Conservation (phyloP, 345 rosid genomes). For the Moricandia moricandioides region DNA sequence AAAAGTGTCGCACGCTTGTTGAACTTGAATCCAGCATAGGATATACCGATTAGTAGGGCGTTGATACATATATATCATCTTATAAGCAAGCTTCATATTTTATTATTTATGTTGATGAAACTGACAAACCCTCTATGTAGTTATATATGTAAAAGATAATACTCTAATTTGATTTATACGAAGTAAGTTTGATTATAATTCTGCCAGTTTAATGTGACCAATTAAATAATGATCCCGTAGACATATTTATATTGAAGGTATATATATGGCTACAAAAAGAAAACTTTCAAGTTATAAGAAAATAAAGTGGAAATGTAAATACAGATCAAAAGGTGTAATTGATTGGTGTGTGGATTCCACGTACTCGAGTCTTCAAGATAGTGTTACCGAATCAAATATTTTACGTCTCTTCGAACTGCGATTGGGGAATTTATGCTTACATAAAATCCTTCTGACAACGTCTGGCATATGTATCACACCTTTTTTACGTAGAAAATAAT, state of each 20-base stretch:
- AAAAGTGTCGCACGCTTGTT: too few species aligned
- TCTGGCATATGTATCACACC: not conserved
- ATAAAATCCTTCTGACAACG: not conserved
- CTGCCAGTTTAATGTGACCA: not conserved
- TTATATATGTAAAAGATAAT: not conserved
- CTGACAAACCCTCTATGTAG: not conserved
- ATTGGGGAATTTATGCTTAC: slow-evolving; percentile 6
- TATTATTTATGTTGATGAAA: too few species aligned
- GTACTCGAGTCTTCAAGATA: slow-evolving; percentile 11
- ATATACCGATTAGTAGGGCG: too few species aligned
- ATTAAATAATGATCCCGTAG: not conserved
- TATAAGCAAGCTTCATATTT: too few species aligned
- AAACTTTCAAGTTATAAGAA: not conserved
- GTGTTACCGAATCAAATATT: slow-evolving; percentile 28
- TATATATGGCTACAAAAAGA: not conserved
- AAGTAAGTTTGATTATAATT: not conserved
- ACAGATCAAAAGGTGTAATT: slow-evolving; percentile 5
- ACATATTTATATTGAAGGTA: too few species aligned
- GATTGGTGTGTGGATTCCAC: slow-evolving; percentile 28
- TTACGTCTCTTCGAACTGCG: not conserved
- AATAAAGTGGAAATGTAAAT: not conserved
- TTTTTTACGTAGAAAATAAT: not conserved
- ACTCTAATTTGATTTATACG: not conserved
- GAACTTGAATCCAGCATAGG: too few species aligned
- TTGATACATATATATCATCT: too few species aligned